A percentile compares a stretch with the other conserved stretches of the same genome.
Evolutionary conservation across 164 flowering plant genomes (phyloP).

Genomic region (Warburgia ugandensis): DNA sequence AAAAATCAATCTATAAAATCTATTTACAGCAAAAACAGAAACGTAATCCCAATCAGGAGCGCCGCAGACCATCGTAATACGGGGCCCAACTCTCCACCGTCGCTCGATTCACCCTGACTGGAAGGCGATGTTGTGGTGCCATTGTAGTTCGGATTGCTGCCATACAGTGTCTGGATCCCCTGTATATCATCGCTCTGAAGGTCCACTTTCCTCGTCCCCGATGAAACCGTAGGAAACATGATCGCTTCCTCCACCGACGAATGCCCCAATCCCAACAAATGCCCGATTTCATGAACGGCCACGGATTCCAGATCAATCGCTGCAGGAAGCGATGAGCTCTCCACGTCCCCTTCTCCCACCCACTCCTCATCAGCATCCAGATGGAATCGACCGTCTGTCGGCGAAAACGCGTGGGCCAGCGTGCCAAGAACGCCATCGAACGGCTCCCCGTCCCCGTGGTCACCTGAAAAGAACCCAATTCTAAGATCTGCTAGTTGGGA

Average conservation of each 20-base stretch:
- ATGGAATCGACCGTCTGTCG: constrained; percentile 56
- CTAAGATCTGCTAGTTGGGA: constrained; percentile 33
- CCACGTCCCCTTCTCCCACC: no score
- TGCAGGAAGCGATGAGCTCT: not conserved
- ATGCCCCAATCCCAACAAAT: constrained; percentile 70
- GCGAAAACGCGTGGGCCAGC: constrained; percentile 79
- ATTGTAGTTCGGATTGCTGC: not conserved
- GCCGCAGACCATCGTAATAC: no score
- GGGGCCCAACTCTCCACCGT: no score
- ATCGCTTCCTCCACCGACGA: constrained; percentile 55
- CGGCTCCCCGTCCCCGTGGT: constrained; percentile 70
- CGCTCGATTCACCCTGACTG: no score
- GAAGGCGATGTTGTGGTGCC: not conserved
- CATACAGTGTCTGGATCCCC: constrained; percentile 55
- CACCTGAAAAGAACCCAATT: constrained; percentile 61
- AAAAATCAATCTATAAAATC: no score
- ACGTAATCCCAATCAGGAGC: no score
- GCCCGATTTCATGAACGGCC: constrained; percentile 94
- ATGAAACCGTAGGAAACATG: constrained; percentile 62
- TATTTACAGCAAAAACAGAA: no score
- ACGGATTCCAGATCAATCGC: constrained; percentile 64
- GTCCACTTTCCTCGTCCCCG: constrained; percentile 38
- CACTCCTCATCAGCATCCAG: constrained; percentile 60
- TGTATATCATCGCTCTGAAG: constrained; percentile 47
- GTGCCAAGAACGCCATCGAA: constrained; percentile 70